Conservation (phyloP, 768 basidiomycete species). For the Rhodotorula paludigena region DNA sequence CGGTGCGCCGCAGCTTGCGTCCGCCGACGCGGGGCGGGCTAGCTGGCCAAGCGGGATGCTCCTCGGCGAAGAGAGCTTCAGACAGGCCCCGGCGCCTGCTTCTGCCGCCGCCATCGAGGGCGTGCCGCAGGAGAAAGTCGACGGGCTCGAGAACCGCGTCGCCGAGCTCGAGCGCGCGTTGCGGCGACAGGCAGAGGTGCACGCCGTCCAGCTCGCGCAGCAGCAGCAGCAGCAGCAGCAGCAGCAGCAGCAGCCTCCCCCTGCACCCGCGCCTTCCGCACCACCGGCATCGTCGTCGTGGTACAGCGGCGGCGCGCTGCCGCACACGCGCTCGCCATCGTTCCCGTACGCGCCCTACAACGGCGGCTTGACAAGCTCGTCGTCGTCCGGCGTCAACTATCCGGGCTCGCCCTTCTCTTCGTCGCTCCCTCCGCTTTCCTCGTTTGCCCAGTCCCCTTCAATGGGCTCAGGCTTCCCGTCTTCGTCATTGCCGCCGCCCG, state of each 20-base stretch:
- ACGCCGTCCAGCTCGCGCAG: not conserved
- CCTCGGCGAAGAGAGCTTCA: too few relatives aligned
- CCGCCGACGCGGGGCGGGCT: too few relatives aligned
- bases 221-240: not conserved
- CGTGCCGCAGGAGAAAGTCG: not conserved
- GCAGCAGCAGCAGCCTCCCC: not conserved
- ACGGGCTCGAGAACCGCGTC: not conserved
- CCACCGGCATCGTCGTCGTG: not conserved
- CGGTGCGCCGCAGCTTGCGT: too few relatives aligned
- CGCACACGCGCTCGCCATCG: constrained; percentile 12
- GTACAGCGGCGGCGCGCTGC: not conserved
- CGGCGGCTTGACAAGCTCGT: not conserved
- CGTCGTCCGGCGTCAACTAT: not conserved
- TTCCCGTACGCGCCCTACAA: constrained; percentile 16
- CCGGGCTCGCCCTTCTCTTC: not conserved
- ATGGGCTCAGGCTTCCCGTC: too few relatives aligned
- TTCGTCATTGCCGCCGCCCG: too few relatives aligned
- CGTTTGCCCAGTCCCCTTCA: too few relatives aligned
- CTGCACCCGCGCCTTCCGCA: too few relatives aligned
- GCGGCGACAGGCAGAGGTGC: not conserved
- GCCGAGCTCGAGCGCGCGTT: constrained; percentile 15
- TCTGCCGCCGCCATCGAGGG: not conserved
- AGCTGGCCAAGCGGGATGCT: too few relatives aligned
- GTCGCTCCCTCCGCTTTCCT: too few relatives aligned
- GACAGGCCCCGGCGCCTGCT: not conserved